Conservation (phyloP, 108 stramenopile species). For the Conticribra guillardii region DNA sequence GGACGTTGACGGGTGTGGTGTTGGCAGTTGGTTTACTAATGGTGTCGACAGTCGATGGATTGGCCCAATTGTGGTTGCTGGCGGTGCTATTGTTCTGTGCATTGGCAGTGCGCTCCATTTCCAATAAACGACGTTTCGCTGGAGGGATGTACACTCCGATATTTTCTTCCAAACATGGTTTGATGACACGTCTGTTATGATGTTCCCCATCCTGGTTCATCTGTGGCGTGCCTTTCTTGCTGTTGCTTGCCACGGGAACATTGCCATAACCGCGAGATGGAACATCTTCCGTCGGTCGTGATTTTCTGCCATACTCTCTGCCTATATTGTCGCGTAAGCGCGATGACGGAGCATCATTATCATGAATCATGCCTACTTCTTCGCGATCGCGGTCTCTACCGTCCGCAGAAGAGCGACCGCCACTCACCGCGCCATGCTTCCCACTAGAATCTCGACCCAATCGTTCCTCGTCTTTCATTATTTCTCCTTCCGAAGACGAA, state of each 20-base stretch:
- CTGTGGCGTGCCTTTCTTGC: not conserved
- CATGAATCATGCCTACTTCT: not conserved
- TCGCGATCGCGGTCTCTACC: not conserved
- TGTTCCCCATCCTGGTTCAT: no score
- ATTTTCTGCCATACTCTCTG: not conserved
- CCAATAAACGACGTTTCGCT: conserved; percentile 60
- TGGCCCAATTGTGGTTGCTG: not conserved
- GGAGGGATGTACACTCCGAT: conserved; percentile 67
- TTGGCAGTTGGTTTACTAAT: no score
- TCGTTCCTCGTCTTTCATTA: not conserved
- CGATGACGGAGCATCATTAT: not conserved
- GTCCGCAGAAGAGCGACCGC: not conserved
- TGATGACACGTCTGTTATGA: not conserved
- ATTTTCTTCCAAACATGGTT: conserved; percentile 11
- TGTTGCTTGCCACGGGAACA: not conserved
- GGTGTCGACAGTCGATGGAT: no score
- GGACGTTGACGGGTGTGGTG: conserved; percentile 46
- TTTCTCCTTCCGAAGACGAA: not conserved
- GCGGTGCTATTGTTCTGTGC: no score
- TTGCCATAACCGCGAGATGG: not conserved
- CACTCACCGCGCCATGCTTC: not conserved
- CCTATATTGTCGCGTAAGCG: not conserved
- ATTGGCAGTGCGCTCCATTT: conserved; percentile 18
- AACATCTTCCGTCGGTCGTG: not conserved
- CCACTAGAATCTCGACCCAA: not conserved